Percentiles rank a stretch among this genome's conserved stretches.
Conservation (phyloP, 805 yeast genomes). For the Candida nanaspora region DNA sequence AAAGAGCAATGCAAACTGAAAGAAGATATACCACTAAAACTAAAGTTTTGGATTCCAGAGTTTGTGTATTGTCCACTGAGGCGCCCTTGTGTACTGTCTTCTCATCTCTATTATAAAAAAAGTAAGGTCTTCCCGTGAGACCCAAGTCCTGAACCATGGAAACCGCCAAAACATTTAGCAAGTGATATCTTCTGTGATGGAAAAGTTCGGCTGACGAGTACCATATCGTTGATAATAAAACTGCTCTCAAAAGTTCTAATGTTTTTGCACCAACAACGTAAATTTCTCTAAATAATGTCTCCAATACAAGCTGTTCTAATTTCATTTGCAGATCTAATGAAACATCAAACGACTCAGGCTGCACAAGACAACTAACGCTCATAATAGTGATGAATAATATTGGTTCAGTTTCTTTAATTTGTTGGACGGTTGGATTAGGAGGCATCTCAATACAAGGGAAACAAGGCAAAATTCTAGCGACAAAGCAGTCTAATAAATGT, state of each 20-base stretch:
- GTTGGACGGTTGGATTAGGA: conserved; percentile 31
- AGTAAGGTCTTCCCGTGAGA: conserved; percentile 46
- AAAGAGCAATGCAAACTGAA: conserved; percentile 56
- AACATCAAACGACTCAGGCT: conserved; percentile 13
- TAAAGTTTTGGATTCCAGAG: conserved; percentile 41
- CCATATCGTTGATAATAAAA: conserved; percentile 64
- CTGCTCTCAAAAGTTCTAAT: conserved; percentile 55
- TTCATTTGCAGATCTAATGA: conserved; percentile 36
- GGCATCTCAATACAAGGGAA: conserved; percentile 45
- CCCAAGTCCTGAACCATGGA: conserved; percentile 74
- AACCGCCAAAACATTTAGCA: conserved; percentile 57
- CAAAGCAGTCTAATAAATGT: conserved; percentile 43
- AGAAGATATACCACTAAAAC: conserved; percentile 54
- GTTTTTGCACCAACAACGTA: conserved; percentile 66
- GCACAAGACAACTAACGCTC: conserved; percentile 29
- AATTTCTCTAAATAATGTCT: conserved; percentile 48
- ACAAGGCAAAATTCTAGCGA: too few species aligned
- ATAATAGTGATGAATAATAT: conserved; percentile 57
- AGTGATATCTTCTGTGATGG: conserved; percentile 69
- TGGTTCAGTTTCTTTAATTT: conserved; percentile 47
- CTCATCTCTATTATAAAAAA: conserved; percentile 32
- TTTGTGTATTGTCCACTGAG: conserved; percentile 23
- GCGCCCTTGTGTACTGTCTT: conserved; percentile 34
- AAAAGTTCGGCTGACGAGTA: conserved; percentile 79
- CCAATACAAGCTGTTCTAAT: conserved; percentile 47